These are phyloP conservation scores for Microbotryum scabiosae DNA, from an alignment of 1,284 basidiomycete species.

Conservation along the genomic window DNA sequence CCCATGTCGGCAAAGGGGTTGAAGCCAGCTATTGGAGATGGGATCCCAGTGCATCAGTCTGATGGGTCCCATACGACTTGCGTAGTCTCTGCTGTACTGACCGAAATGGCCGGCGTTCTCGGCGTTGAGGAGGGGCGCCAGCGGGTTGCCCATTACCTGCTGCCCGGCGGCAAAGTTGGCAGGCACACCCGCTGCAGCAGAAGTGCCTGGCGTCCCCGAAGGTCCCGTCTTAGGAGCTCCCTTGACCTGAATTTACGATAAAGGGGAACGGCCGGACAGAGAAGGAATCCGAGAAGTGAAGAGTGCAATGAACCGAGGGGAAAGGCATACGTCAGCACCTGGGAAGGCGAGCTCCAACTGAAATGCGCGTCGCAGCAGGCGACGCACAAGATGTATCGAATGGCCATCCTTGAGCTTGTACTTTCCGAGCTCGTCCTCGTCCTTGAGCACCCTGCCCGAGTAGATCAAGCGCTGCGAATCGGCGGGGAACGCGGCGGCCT, in stretches of 20 bases:
- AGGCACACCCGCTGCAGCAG: conserved; percentile 65
- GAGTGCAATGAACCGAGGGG: not conserved
- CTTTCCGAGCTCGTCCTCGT: conserved; percentile 32
- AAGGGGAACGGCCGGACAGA: not conserved
- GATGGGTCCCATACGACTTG: too few relatives aligned
- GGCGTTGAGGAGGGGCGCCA: conserved; percentile 40
- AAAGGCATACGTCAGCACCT: not conserved
- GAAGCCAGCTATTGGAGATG: conserved; percentile 48
- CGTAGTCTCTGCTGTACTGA: conserved; percentile 11
- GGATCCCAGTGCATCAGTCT: not conserved
- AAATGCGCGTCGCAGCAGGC: not conserved
- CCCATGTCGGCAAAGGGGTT: conserved; percentile 84
- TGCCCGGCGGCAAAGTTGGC: conserved; percentile 43
- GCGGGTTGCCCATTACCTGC: conserved; percentile 37
- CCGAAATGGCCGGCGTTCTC: conserved; percentile 32
- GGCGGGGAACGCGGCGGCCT: conserved; percentile 17
- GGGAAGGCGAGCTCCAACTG: not conserved
- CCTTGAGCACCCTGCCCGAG: conserved; percentile 35
- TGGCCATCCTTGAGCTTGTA: conserved; percentile 35
- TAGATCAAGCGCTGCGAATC: conserved; percentile 35
- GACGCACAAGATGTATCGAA: conserved; percentile 31
- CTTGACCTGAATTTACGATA: conserved; percentile 18
- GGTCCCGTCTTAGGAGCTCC: conserved; percentile 11
- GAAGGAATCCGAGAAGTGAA: not conserved
- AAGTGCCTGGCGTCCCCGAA: conserved; percentile 32